These are phyloP conservation scores for Boletus pseudo-olivaceus DNA, from an alignment of 768 basidiomycete species.

Conservation along the genomic window DNA sequence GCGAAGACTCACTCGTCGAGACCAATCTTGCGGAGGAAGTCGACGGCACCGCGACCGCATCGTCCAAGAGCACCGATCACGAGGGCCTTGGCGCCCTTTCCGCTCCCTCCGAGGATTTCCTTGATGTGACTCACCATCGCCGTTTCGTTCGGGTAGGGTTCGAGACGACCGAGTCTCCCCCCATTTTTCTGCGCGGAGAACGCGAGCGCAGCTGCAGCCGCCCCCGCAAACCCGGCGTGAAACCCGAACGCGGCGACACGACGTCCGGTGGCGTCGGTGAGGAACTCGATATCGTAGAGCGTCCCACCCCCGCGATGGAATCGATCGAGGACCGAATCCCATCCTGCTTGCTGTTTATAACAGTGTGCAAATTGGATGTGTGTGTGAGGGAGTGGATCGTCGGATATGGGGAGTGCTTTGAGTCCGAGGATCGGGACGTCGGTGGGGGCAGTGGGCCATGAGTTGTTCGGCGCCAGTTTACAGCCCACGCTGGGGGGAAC, in stretches of 20 bases:
- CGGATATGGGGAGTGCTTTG: constrained; percentile 89
- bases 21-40: constrained; percentile 95
- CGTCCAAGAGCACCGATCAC: constrained; percentile 96
- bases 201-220: constrained; percentile 86
- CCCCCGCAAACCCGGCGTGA: constrained; percentile 98
- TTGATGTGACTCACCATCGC: constrained; percentile 81
- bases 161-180: constrained; percentile 58
- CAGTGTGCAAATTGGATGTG: constrained; percentile 99
- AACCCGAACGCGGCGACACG: constrained; percentile 98
- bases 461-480: constrained; percentile 78
- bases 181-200: constrained; percentile 63
- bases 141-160: constrained; percentile 79
- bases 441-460: constrained; percentile 81
- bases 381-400: constrained; percentile 82
- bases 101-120: constrained; percentile 58
- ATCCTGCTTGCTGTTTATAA: constrained; percentile 94
- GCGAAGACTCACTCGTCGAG: constrained; percentile 64
- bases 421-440: constrained; percentile 85
- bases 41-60: constrained; percentile 93
- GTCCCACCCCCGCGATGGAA: constrained; percentile 82
- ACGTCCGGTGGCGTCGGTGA: constrained; percentile 77
- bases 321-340: constrained; percentile 80
- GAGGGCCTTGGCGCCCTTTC: constrained; percentile 75
- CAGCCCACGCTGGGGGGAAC: constrained; percentile 71
- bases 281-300: constrained; percentile 94